phyloP scores from a whole-genome alignment of 352 stramenopile species.

The Phytophthora idaei region DNA sequence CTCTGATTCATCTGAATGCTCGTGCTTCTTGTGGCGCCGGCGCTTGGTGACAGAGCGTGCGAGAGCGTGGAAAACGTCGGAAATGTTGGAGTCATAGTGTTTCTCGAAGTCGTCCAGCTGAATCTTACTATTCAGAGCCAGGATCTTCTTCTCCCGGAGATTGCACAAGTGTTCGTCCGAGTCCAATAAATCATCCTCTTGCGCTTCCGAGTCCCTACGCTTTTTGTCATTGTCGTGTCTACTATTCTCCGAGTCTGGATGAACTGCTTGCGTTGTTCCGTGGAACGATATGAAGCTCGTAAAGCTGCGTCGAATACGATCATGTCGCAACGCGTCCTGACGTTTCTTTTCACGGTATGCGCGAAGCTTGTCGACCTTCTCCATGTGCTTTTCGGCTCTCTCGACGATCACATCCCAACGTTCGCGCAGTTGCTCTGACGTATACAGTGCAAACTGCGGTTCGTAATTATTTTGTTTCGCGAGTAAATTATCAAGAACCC shows the following conservation, averaged over 20 bases:
- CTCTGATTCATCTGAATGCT: slow-evolving; percentile 6
- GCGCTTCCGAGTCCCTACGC: neutral
- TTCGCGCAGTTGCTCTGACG: slow-evolving; percentile 58
- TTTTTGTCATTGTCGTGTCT: slow-evolving; percentile 11
- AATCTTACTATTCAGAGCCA: slow-evolving; percentile 62
- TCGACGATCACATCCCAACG: slow-evolving; percentile 68
- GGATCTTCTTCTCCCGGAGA: slow-evolving; percentile 62
- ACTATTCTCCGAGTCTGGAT: slow-evolving; percentile 3
- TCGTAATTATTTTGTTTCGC: slow-evolving; percentile 51
- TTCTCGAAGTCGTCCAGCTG: slow-evolving; percentile 59
- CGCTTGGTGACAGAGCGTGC: slow-evolving; percentile 41
- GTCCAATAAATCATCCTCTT: slow-evolving; percentile 4
- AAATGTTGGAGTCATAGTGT: slow-evolving; percentile 70
- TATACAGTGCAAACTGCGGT: slow-evolving; percentile 65
- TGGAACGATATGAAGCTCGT: slow-evolving; percentile 35
- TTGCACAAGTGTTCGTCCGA: slow-evolving; percentile 42
- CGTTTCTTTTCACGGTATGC: slow-evolving; percentile 63
- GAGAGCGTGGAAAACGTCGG: slow-evolving; percentile 59
- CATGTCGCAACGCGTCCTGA: slow-evolving; percentile 33
- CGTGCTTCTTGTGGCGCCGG: slow-evolving; percentile 21
- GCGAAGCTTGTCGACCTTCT: slow-evolving; percentile 63
- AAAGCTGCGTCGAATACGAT: slow-evolving; percentile 44
- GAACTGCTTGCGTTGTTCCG: slow-evolving; percentile 13
- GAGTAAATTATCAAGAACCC: slow-evolving; percentile 52
- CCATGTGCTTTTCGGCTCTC: slow-evolving; percentile 57